Base-by-base conservation (phyloP, 441 rosid species). In the Kokia cookei region DNA sequence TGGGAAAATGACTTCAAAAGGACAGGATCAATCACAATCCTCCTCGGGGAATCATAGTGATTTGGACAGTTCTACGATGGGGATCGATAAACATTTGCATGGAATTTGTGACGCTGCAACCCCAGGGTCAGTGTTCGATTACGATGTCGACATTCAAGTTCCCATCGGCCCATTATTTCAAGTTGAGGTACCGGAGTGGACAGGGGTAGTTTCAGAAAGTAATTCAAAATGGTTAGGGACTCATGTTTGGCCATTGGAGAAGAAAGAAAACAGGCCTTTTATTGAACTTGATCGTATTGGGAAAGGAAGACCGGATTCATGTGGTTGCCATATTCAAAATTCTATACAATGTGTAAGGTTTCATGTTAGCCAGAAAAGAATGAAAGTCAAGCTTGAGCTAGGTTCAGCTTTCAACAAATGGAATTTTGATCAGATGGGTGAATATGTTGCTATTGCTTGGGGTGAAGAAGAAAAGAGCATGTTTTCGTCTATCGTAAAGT, bases 281-380 rank as follows among this genome's bases (percentile, higher is more conserved):
- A 82, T 93, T 48, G 97, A 94, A 85, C 81, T 94, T 80, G 96
- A 90, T 64, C 95, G 86, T 4, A 93, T 96, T 58, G 99, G 99
- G 47, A 93, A 87, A 83, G 98, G 97, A 74, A 89, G 98, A 71
- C 86, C 83, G 72, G 93, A 86, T 76, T 68, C 84, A 47, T 96
- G 99, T 74, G 94, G 98, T 57, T 96, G 99, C 76, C 81, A 75
- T 43, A 40, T 65, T 73, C 87, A 67, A 54, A 87, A 82, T 65
- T 96, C 99, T 59, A 5, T 75, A 11, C 89, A 86, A 72, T 96
- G 99, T 65, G 85, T 90, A 48, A 86, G 87, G 73, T 96, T 90
- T 84, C 99, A 95, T 55, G 77, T 82, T 54, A 48, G 79, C 45
- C 83, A 87, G 82, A 88, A 86, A 70, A 85, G 85, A 74, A 64